phyloP scores from a whole-genome alignment of 2,329 filamentous ascomycete species.

The Aotearoamyces nothofagi region DNA sequence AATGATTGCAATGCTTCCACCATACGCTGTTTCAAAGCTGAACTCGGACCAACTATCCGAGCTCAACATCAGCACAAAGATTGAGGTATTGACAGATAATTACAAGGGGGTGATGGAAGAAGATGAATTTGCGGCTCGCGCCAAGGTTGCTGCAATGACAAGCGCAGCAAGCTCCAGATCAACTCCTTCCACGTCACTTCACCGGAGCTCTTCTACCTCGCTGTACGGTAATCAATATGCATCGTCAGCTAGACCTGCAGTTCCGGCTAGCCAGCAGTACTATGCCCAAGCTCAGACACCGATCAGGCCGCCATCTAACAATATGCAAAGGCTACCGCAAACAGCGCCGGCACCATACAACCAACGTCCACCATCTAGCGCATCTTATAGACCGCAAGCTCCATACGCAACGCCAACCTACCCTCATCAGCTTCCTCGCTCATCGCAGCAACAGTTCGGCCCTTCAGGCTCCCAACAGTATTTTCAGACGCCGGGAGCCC shows the following conservation, averaged over 20 bases:
- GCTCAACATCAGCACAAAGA: constrained; percentile 34
- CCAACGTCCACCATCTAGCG: constrained; percentile 11
- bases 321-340: constrained; percentile 14
- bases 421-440: constrained; percentile 14
- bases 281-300: constrained; percentile 15
- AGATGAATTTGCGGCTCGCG: constrained; percentile 23
- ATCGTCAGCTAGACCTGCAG: constrained; percentile 10
- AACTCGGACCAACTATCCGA: constrained; percentile 37
- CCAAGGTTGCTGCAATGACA: constrained; percentile 13
- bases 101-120: constrained; percentile 38
- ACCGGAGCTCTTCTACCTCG: constrained; percentile 13
- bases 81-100: constrained; percentile 30
- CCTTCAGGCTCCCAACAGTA: constrained; percentile 11
- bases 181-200: constrained; percentile 8
- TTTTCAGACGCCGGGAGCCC: constrained; percentile 9
- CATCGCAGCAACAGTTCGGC: constrained; percentile 14
- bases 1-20: constrained; percentile 34
- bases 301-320: constrained; percentile 11
- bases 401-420: constrained; percentile 15
- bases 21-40: constrained; percentile 40
- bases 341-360: constrained; percentile 14
- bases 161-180: constrained; percentile 9
- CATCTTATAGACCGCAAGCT: constrained; percentile 13
- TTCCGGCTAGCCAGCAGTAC: constrained; percentile 9
- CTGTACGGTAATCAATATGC: constrained; percentile 20